phyloP scores from a whole-genome alignment of 1,284 basidiomycete genomes.

The Ceratobasidium sp. region DNA sequence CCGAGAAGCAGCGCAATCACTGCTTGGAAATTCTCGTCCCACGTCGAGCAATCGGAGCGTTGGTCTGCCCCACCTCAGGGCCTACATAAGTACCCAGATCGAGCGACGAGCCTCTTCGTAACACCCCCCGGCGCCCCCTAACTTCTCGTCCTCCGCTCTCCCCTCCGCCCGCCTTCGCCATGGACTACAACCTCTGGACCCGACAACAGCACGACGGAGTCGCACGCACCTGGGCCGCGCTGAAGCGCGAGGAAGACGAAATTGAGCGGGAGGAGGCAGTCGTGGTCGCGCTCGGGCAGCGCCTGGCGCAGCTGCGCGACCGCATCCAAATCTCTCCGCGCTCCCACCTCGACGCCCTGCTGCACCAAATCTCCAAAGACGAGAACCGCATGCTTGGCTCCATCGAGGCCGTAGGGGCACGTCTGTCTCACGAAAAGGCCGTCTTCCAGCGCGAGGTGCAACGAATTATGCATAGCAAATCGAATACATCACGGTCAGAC shows the following conservation, averaged over 20 bases:
- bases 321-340: constrained; percentile 33
- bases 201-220: constrained; percentile 29
- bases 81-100: constrained; percentile 21
- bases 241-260: constrained; percentile 35
- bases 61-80: not conserved
- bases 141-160: not conserved
- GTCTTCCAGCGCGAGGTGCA: constrained; percentile 34
- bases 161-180: not conserved
- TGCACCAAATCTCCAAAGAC: constrained; percentile 36
- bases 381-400: constrained; percentile 18
- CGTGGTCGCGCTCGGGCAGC: constrained; percentile 26
- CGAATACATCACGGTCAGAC: constrained; percentile 13
- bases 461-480: constrained; percentile 18
- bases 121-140: not conserved
- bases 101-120: not conserved
- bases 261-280: constrained; percentile 39
- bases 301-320: constrained; percentile 24
- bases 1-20: not conserved
- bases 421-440: constrained; percentile 36
- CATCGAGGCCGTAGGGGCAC: constrained; percentile 33
- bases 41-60: constrained; percentile 22
- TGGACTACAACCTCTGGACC: constrained; percentile 38
- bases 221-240: constrained; percentile 26
- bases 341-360: constrained; percentile 15
- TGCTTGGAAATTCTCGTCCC: constrained; percentile 1